These are phyloP conservation scores for Termitomyces bulborhizus DNA, from an alignment of 768 basidiomycete genomes.

Conservation along the genomic window DNA sequence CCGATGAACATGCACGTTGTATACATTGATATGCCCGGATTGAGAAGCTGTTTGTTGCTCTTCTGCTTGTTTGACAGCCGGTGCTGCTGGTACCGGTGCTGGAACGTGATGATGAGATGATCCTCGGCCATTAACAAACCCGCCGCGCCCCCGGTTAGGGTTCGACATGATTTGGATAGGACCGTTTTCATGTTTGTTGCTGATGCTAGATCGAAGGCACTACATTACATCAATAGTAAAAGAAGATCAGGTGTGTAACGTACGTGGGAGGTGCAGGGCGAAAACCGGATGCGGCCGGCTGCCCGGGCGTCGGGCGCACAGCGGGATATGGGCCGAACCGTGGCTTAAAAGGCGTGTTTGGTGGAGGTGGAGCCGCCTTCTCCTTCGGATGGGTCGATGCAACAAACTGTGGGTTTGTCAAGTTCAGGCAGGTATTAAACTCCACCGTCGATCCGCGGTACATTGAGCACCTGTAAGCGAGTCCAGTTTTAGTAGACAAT, in stretches of 20 bases:
- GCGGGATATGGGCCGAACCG: conserved; percentile 61
- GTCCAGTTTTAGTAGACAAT: too few species aligned
- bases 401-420: conserved; percentile 81
- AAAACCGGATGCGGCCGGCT: conserved; percentile 56
- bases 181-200: conserved; percentile 15
- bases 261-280: conserved; percentile 40
- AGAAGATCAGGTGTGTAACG: conserved; percentile 20
- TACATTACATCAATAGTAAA: background rate
- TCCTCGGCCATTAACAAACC: conserved; percentile 28
- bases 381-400: conserved; percentile 60
- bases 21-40: conserved; percentile 5
- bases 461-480: conserved; percentile 63
- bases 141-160: conserved; percentile 50
- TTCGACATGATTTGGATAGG: conserved; percentile 74
- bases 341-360: conserved; percentile 55
- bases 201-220: background rate
- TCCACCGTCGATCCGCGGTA: conserved; percentile 89
- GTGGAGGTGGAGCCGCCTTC: conserved; percentile 38
- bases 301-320: conserved; percentile 49
- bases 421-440: conserved; percentile 84
- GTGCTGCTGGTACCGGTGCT: background rate
- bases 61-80: conserved; percentile 5
- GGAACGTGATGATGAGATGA: conserved; percentile 13
- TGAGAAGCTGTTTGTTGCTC: conserved; percentile 4
- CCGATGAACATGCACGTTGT: conserved; percentile 12